Base-by-base conservation (phyloP, 306 rosid genomes). In the Casuarina equisetifolia region DNA sequence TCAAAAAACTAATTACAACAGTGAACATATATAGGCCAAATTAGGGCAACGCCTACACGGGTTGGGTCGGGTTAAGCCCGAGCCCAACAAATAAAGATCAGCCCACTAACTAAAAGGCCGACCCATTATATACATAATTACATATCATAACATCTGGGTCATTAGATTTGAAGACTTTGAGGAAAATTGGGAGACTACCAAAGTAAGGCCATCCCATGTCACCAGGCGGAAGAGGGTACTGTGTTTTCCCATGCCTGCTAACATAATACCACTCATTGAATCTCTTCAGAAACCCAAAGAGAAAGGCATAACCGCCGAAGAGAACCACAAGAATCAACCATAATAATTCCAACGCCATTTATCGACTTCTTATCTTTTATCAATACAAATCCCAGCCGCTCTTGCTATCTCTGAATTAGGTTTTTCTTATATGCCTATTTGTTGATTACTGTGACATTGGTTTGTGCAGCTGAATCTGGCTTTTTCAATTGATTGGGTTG, bases 141-240 rank as follows among this genome's bases (percentile, higher is more conserved):
- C n/a, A n/a, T n/a, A n/a, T n/a, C n/a, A n/a, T n/a, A n/a, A n/a
- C n/a, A n/a, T n/a, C n/a, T 9, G 81, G 81, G 45, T 70, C 44
- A 8, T 5, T 69, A 4, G 73, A 66, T 55, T 2, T 50, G 81
- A 78, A 70, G 45, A 76, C 75, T 70, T 46, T 70, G 64, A 52
- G 52, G 81, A 78, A 69, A 2, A 61, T 13, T 32, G 17, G 25
- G 32, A 43, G 40, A 44, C 15, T 6, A 3, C 81, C 81, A 57
- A 78, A 48, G 35, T 54, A 62, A 69, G 81, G 81, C 81, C 81
- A 48, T 3, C 51, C 51, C 81, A 69, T 78, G n/a, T 78, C 71
- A 25, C 81, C 76, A 6, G 81, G 6, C 6, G 69, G 78, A 11
- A 74, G 67, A 38, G 69, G 63, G 40, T 9, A 57, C 9, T 74